These are phyloP conservation scores for Capsella rubella DNA, from an alignment of 441 rosid species.

Conservation along the genomic window DNA sequence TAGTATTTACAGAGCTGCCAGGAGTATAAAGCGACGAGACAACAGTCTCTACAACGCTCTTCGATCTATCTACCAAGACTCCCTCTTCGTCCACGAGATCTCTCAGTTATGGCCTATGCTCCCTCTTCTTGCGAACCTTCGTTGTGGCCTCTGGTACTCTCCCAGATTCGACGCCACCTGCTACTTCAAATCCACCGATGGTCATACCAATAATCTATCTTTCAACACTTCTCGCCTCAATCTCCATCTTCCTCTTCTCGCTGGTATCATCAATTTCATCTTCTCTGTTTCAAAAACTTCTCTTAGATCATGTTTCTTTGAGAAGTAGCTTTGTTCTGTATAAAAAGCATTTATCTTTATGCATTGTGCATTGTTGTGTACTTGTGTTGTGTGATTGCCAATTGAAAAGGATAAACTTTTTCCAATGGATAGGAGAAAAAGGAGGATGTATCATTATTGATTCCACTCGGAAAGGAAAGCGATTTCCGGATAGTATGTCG, in stretches of 20 bases:
- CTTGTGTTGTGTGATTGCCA: too few species aligned
- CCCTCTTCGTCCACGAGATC: slow-evolving; percentile 81
- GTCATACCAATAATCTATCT: slow-evolving; percentile 88
- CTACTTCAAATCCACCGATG: slow-evolving; percentile 97
- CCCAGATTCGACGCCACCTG: slow-evolving; percentile 67
- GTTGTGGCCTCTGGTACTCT: slow-evolving; percentile 97
- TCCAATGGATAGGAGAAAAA: slow-evolving; percentile 71
- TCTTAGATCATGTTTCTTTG: not conserved
- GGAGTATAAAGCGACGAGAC: slow-evolving; percentile 74
- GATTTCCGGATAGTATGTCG: slow-evolving; percentile 97
- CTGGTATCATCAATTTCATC: slow-evolving; percentile 50
- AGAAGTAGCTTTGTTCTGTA: not conserved
- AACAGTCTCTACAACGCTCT: slow-evolving; percentile 83
- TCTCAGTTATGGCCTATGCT: slow-evolving; percentile 85
- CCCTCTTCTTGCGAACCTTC: slow-evolving; percentile 85
- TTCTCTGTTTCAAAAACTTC: not conserved
- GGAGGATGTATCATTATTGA: slow-evolving; percentile 91
- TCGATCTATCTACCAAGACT: slow-evolving; percentile 85
- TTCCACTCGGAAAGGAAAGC: slow-evolving; percentile 90
- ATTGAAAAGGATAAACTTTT: not conserved
- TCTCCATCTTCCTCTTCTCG: slow-evolving; percentile 79
- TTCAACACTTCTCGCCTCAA: slow-evolving; percentile 89
- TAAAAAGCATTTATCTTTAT: slow-evolving; percentile 14
- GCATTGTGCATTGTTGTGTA: not conserved
- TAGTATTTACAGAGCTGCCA: slow-evolving; percentile 87